phyloP scores from a whole-genome alignment of 176 grass and related monocot species.

The sorghum (Sorghum bicolor) region Sorghum_bicolor_NCBIv3 NC_012879.2:35391501-35392000 shows the following conservation, averaged over 20 bases:
- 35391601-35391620: background rate
- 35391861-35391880: background rate
- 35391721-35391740: background rate
- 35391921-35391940: background rate
- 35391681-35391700: background rate
- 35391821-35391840: background rate
- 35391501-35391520: background rate
- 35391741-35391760: background rate
- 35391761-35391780: background rate
- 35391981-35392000: no score
- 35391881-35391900: background rate
- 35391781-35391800: background rate
- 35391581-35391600: no score
- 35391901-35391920: background rate
- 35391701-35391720: background rate
- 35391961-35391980: no score
- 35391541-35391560: background rate
- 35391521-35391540: background rate
- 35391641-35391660: background rate
- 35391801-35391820: background rate
- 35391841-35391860: background rate
- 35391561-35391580: no score
- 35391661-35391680: background rate
- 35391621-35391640: no score
- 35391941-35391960: no score